A percentile compares a stretch with the other conserved stretches of the same genome.
These are phyloP conservation scores for Tuber magnatum DNA, from an alignment of 495 filamentous ascomycete species.

Conservation along the genomic window DNA sequence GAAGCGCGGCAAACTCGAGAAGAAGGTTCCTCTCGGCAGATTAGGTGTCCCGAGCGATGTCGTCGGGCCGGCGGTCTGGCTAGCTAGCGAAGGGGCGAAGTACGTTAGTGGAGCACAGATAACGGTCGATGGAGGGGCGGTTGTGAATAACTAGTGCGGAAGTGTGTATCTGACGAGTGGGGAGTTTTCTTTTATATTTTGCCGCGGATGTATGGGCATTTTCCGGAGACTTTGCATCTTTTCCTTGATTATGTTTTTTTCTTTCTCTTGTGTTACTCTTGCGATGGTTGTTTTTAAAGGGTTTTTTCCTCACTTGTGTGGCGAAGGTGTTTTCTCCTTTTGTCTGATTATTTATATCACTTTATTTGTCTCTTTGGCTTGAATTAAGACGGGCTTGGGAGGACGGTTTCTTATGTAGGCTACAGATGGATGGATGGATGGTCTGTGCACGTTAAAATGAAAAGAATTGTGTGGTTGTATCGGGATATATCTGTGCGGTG, in stretches of 20 bases:
- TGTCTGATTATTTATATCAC: not conserved
- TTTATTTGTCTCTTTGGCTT: not conserved
- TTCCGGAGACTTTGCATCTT: not conserved
- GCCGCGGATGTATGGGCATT: not conserved
- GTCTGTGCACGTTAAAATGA: not conserved
- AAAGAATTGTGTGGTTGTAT: not conserved
- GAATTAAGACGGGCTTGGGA: not conserved
- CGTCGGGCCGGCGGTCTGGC: constrained; percentile 41
- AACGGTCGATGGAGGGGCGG: constrained; percentile 41
- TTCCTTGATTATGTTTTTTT: not conserved
- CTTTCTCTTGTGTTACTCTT: not conserved
- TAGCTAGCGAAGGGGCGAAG: constrained; percentile 42
- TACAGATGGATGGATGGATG: not conserved
- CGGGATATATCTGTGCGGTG: not conserved
- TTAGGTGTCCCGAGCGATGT: constrained; percentile 47
- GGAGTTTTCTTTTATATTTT: constrained; percentile 2
- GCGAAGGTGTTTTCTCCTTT: not conserved
- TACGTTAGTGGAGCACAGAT: constrained; percentile 41
- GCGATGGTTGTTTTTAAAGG: not conserved
- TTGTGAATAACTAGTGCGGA: constrained; percentile 31
- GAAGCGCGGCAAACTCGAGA: constrained; percentile 51
- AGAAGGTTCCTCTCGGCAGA: constrained; percentile 53
- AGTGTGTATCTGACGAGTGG: not conserved
- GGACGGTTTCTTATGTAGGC: not conserved
- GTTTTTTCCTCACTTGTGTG: not conserved